Percentiles rank a stretch among this genome's conserved stretches.
phyloP scores from a whole-genome alignment of 176 grass and related monocot genomes.

The Musa itinerans region DNA sequence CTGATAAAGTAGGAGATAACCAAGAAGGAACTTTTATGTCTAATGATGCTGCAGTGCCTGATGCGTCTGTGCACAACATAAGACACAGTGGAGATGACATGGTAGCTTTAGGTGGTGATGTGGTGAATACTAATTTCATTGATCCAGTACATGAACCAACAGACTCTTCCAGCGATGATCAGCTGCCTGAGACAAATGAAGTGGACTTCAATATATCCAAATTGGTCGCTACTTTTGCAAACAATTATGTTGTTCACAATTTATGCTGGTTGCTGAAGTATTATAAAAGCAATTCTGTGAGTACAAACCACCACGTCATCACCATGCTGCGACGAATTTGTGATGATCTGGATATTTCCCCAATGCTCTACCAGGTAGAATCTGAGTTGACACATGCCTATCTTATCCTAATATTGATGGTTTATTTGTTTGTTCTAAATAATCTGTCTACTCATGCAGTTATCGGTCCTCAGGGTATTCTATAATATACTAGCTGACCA shows the following conservation, averaged over 20 bases:
- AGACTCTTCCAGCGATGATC: constrained; percentile 74
- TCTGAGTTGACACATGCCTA: background rate
- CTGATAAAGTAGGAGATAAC: constrained; percentile 22
- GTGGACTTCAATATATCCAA: constrained; percentile 76
- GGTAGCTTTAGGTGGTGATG: constrained; percentile 20
- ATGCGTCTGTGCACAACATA: constrained; percentile 22
- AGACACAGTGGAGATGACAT: constrained; percentile 25
- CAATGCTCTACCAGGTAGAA: constrained; percentile 93
- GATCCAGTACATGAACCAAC: constrained; percentile 38
- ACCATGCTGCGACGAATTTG: constrained; percentile 88
- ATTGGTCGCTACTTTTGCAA: constrained; percentile 62
- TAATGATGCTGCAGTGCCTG: constrained; percentile 30
- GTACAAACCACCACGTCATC: constrained; percentile 91
- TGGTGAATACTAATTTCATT: constrained; percentile 32
- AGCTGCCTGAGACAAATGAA: constrained; percentile 65
- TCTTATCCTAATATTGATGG: constrained; percentile 5
- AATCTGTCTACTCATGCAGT: constrained; percentile 43
- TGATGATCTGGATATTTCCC: constrained; percentile 75
- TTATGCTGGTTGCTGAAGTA: constrained; percentile 88
- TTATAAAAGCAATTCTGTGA: constrained; percentile 76
- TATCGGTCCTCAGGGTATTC: constrained; percentile 72
- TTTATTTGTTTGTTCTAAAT: constrained; percentile 15
- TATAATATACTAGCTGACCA: constrained; percentile 81
- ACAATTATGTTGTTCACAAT: constrained; percentile 83
- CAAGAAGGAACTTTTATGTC: constrained; percentile 21